Evolutionary conservation across 2,329 filamentous ascomycete species (phyloP), one percentile per base, ranked within the genome.

Genomic region (Sclerotinia nivalis): DNA sequence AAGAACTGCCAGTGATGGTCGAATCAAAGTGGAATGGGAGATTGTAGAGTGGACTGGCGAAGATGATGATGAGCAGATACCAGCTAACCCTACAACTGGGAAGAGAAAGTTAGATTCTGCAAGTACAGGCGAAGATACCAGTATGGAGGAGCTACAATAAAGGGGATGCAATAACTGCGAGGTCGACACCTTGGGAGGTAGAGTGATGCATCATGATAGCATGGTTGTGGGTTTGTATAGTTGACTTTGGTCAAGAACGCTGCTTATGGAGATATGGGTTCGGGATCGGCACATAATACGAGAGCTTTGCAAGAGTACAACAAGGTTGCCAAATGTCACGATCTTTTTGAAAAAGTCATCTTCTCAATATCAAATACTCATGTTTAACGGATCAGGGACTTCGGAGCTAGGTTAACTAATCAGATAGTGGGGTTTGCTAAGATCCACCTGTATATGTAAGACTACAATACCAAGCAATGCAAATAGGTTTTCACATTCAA

Each of bases 11-110:
- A 81, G 81, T n/a, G 88, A 92, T 77, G 90, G 90, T 22, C 84
- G 82, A 40, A 86, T 89, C 50, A 87, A 83, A 58, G 85, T 96
- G 15, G 90, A 96, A 77, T 97, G 93, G 92, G 93, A 97, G 80
- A 85, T 97, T 73, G 84, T 90, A 52, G 93, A 97, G 80, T 94
- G 87, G 84, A 86, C 83, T 60, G 81, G 79, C 70, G 83, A 82
- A 71, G 83, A 82, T 66, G 83, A 81, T 12, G 81, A 81, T 20
- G 77, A 76, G 22, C 74, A 75, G 6, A 65, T 72, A 73, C 20
- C 13, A 43, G 40, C 40, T 43, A 43, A 43, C 40, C 40, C 78
- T 45, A 78, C 78, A 66, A 79, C 81, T 25, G 81, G 80, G 62
- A 89, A 89, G 80, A 68, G 67, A 64, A 71, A 71, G 56, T 40